Evolutionary conservation across 2,329 filamentous ascomycete genomes (phyloP).

Genomic region (Neopestalotiopsis clavispora): DNA sequence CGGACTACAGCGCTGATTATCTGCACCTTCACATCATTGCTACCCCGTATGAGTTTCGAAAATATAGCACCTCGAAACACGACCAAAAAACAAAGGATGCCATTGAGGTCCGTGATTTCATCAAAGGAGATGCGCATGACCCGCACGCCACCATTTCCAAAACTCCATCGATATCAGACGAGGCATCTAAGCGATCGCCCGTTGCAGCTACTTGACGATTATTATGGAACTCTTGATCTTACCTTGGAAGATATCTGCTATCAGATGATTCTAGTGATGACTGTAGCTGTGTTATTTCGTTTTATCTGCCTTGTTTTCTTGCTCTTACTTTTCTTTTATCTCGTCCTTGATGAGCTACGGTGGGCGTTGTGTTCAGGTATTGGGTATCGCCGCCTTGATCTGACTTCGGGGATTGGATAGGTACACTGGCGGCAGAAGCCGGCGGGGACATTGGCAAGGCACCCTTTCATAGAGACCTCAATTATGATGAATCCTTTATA

Average conservation of each 20-base stretch:
- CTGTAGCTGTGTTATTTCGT: neutral
- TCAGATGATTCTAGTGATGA: neutral
- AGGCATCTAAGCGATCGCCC: neutral
- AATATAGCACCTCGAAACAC: constrained; percentile 16
- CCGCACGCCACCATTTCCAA: neutral
- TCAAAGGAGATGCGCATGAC: neutral
- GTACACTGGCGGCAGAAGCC: neutral
- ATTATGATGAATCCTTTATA: neutral
- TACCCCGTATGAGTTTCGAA: constrained; percentile 12
- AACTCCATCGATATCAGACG: neutral
- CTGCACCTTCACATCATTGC: constrained; percentile 17
- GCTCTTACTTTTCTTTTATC: neutral
- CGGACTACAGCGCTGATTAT: constrained; percentile 14
- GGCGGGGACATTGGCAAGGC: neutral
- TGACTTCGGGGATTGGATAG: neutral
- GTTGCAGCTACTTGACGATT: neutral
- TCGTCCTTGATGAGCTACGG: neutral
- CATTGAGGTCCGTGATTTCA: constrained; percentile 14
- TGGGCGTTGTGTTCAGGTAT: neutral
- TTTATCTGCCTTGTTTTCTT: neutral
- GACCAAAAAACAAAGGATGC: constrained; percentile 18
- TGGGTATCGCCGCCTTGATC: neutral
- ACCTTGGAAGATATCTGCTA: neutral
- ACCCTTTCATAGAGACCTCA: neutral
- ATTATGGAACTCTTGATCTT: neutral